These are phyloP conservation scores for Cystobasidium slooffiae DNA, from an alignment of 1,284 basidiomycete species.

Conservation along the genomic window DNA sequence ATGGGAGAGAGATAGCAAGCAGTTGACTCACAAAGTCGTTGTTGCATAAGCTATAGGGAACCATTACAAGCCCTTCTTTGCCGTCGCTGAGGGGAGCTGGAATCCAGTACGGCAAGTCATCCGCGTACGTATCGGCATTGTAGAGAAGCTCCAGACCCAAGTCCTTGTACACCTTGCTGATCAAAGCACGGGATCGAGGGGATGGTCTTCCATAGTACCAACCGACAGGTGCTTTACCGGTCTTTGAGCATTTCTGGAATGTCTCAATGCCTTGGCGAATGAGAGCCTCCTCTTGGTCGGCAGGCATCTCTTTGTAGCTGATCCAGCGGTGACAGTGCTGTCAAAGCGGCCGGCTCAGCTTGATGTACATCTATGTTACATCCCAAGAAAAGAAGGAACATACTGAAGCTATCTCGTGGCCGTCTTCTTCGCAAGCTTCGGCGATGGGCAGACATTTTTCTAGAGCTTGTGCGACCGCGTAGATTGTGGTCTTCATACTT, in stretches of 20 bases:
- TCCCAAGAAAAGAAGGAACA: constrained; percentile 38
- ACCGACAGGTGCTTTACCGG: constrained; percentile 53
- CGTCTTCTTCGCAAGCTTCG: constrained; percentile 51
- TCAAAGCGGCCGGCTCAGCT: background rate
- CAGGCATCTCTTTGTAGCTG: constrained; percentile 19
- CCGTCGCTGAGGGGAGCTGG: background rate
- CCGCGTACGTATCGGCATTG: constrained; percentile 10
- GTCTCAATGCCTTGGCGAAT: constrained; percentile 52
- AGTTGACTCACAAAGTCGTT: constrained; percentile 12
- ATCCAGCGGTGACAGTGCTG: constrained; percentile 43
- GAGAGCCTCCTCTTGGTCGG: constrained; percentile 52
- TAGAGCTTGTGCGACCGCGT: constrained; percentile 53
- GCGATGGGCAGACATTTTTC: constrained; percentile 51
- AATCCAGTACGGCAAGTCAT: constrained; percentile 16
- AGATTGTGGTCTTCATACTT: constrained; percentile 53
- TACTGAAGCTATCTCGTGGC: constrained; percentile 53
- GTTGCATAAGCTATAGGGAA: constrained; percentile 9
- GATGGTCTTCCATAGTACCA: constrained; percentile 44
- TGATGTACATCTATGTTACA: too few relatives aligned
- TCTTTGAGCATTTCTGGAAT: constrained; percentile 49
- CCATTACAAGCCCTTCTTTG: background rate
- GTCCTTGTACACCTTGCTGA: constrained; percentile 47
- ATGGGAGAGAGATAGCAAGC: background rate
- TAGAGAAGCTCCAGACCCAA: background rate
- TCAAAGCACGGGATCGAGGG: constrained; percentile 54